These are phyloP conservation scores for Kwoniella dendrophila DNA, from an alignment of 768 basidiomycete genomes.

Conservation along the genomic window DNA sequence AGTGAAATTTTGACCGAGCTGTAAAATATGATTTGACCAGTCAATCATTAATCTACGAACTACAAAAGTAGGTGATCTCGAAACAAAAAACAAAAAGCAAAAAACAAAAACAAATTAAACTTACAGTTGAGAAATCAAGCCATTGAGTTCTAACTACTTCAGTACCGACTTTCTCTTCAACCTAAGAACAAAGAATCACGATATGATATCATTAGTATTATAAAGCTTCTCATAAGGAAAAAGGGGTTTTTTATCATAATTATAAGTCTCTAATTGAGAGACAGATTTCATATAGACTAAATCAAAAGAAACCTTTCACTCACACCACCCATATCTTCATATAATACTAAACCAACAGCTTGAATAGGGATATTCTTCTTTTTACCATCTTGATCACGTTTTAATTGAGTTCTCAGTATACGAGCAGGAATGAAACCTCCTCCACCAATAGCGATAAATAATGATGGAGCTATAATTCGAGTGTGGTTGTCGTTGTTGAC, in stretches of 20 bases:
- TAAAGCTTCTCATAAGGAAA: too few relatives aligned
- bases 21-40: constrained; percentile 29
- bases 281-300: too few relatives aligned
- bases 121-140: constrained; percentile 63
- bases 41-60: not conserved
- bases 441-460: constrained; percentile 55
- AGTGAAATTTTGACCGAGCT: constrained; percentile 49
- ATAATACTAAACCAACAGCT: constrained; percentile 93
- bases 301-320: constrained; percentile 51
- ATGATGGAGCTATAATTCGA: constrained; percentile 34
- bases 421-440: constrained; percentile 94
- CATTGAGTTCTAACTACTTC: constrained; percentile 95
- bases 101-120: constrained; percentile 14
- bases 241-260: too few relatives aligned
- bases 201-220: not conserved
- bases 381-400: constrained; percentile 26
- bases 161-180: constrained; percentile 51
- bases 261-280: too few relatives aligned
- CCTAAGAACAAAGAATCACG: constrained; percentile 14
- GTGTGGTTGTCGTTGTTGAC: not conserved
- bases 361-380: constrained; percentile 86
- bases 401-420: constrained; percentile 65
- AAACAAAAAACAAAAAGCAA: not conserved
- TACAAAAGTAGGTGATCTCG: not conserved
- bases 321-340: constrained; percentile 80